Percentiles rank a stretch among this genome's conserved stretches.
These are phyloP conservation scores for Suillus subluteus DNA, from an alignment of 768 basidiomycete species.

Conservation along the genomic window DNA sequence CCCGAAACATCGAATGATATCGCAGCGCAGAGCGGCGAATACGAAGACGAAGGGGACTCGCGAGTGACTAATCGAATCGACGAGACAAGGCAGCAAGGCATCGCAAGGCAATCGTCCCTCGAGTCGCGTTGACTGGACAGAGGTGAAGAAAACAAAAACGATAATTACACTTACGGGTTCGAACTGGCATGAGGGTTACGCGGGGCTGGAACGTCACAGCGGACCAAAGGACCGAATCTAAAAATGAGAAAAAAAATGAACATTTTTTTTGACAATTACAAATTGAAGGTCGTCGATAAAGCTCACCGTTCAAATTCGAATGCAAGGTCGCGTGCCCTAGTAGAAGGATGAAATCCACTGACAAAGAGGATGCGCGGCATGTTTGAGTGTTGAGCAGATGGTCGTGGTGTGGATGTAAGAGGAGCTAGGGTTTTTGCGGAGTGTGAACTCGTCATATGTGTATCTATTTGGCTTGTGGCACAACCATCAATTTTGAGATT, in stretches of 20 bases:
- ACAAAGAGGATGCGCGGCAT: constrained; percentile 90
- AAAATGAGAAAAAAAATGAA: constrained; percentile 11
- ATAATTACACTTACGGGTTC: constrained; percentile 73
- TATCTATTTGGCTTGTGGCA: constrained; percentile 41
- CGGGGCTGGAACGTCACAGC: constrained; percentile 89
- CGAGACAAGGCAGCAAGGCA: constrained; percentile 28
- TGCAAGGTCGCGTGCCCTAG: constrained; percentile 82
- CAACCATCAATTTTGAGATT: constrained; percentile 8
- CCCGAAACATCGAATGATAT: constrained; percentile 38
- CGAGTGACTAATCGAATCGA: constrained; percentile 35
- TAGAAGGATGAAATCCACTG: constrained; percentile 82
- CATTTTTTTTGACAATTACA: constrained; percentile 10
- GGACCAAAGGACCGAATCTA: constrained; percentile 82
- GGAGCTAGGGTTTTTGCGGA: constrained; percentile 29
- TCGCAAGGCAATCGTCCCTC: constrained; percentile 31
- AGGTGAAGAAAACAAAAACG: constrained; percentile 28
- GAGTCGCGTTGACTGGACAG: constrained; percentile 42
- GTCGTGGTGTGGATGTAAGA: constrained; percentile 32
- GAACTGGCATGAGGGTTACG: constrained; percentile 74
- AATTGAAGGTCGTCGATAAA: background rate
- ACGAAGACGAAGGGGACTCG: constrained; percentile 34
- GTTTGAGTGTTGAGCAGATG: constrained; percentile 7
- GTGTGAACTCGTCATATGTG: constrained; percentile 31
- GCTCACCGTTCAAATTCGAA: constrained; percentile 84
- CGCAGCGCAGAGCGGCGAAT: constrained; percentile 27